Evolutionary conservation across 768 basidiomycete genomes (phyloP).

Genomic region (Auriscalpium vulgare): DNA sequence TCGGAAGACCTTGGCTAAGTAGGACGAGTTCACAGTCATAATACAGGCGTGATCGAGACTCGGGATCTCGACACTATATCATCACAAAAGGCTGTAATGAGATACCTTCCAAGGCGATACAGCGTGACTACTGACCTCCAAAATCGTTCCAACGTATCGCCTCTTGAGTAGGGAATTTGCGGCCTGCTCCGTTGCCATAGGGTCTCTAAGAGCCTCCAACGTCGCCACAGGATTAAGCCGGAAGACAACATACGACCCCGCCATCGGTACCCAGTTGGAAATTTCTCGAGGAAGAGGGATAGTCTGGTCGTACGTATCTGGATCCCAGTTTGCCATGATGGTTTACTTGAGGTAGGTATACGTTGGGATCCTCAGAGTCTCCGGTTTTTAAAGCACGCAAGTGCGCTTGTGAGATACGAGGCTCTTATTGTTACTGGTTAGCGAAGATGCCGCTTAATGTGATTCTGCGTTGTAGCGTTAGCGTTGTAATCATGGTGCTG

Average conservation of each 20-base stretch:
- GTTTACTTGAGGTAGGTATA: too few relatives aligned
- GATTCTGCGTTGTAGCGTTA: too few relatives aligned
- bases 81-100: background rate
- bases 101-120: background rate
- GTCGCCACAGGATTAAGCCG: background rate
- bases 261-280: background rate
- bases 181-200: background rate
- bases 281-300: too few relatives aligned
- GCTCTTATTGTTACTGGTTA: too few relatives aligned
- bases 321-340: too few relatives aligned
- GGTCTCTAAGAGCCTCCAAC: background rate
- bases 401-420: too few relatives aligned
- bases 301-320: too few relatives aligned
- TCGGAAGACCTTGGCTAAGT: background rate
- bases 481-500: too few relatives aligned
- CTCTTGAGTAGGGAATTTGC: background rate
- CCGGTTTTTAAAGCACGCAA: too few relatives aligned
- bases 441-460: too few relatives aligned
- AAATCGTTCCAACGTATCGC: background rate
- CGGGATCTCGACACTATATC: background rate
- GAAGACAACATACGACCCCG: background rate
- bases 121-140: background rate
- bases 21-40: background rate
- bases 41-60: background rate
- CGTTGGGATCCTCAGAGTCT: too few relatives aligned